Base-by-base conservation (phyloP, 306 rosid species). In the Vachellia pachyceras region DNA sequence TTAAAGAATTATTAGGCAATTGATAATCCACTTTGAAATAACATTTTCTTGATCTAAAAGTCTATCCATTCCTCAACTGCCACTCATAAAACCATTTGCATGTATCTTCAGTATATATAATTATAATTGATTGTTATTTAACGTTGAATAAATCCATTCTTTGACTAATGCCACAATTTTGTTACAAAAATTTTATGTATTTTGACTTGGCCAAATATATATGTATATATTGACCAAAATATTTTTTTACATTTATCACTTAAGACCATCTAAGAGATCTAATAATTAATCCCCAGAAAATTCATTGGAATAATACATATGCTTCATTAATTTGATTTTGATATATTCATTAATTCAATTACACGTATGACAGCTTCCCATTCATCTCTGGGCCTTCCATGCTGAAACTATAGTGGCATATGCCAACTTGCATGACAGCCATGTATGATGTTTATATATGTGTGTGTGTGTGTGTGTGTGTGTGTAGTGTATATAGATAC, bases 401-500 rank as follows among this genome's bases (percentile, higher is more conserved):
- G 35, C 50, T 9, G 60, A 80, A 58, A 64, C 37, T 77, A 80
- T 65, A 64, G 37, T 77, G 35, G 20, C 82, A 69, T 77, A 71
- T 84, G 90, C 77, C 82, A 77, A 74, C 89, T 83, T 80, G 84
- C 84, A 52, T 86, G 89, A 10, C 69, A 63, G 69, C 42, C 69
- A 0, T 60, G 15, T 12, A 18, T 0, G 67, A 25, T 60, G 17
- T 23, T 1, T 3, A 3, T 10, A 3, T 11, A 10, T 45, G 11
- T 45, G 12, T 45, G 15, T n/a, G n/a, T n/a, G n/a, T n/a, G n/a
- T n/a, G n/a, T n/a, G n/a, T n/a, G n/a, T n/a, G n/a, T 29, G 33
- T 29, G 2, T 2, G 33, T 29, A 29, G n/a, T n/a, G n/a, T n/a
- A 29, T 29, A 29, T 29, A 29, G 57, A 42, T 42, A 42, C 12